phyloP scores from a whole-genome alignment of 352 stramenopile species.

The Pythium aquatile region DNA sequence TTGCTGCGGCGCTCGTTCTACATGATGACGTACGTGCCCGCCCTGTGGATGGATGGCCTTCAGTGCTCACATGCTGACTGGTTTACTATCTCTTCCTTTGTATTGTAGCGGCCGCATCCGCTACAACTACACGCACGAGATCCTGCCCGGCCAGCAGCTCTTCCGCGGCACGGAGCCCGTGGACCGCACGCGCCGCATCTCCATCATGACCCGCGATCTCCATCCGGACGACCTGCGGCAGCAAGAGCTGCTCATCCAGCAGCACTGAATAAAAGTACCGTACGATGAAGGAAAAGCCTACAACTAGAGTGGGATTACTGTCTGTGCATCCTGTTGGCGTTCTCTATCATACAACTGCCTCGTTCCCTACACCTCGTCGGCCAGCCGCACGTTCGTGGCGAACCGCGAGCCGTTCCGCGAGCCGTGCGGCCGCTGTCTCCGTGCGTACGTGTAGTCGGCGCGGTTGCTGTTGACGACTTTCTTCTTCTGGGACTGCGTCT shows the following conservation, averaged over 20 bases:
- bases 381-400: constrained; percentile 64
- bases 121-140: constrained; percentile 88
- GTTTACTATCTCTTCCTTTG: too few species aligned
- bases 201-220: constrained; percentile 81
- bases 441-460: constrained; percentile 71
- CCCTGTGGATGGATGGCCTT: too few species aligned
- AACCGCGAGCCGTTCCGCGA: constrained; percentile 56
- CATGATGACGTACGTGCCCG: constrained; percentile 73
- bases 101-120: constrained; percentile 55
- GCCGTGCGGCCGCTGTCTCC: constrained; percentile 44
- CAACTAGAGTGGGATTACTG: neutral
- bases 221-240: constrained; percentile 42
- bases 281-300: neutral
- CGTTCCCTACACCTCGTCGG: constrained; percentile 11
- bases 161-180: constrained; percentile 57
- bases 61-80: neutral
- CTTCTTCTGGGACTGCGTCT: constrained; percentile 65
- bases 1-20: constrained; percentile 80
- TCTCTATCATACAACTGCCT: constrained; percentile 10
- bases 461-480: constrained; percentile 79
- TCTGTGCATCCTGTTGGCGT: neutral
- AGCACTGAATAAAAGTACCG: constrained; percentile 6
- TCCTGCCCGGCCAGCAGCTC: constrained; percentile 59
- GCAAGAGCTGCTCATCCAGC: constrained; percentile 5
- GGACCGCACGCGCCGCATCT: constrained; percentile 75